Evolutionary conservation across 2,329 filamentous ascomycete species (phyloP), one percentile per base, ranked within the genome.

Genomic region (Fusarium brevicatenulatum): DNA sequence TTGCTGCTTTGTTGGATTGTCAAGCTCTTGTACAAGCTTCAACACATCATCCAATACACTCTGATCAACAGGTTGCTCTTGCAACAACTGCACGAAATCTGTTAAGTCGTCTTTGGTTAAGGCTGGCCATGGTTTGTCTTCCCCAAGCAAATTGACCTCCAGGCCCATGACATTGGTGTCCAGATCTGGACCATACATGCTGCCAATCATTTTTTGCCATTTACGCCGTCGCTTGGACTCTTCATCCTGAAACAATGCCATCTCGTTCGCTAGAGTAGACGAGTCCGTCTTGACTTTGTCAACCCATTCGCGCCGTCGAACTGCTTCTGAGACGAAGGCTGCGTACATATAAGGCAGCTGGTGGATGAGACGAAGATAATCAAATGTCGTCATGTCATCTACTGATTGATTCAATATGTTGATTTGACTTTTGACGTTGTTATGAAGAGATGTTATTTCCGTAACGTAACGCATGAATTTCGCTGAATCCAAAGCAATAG

Each of bases 281-380:
- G 95, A 96, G 77, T 98, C 96, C 5, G 90, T 88, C 79, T 92
- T 94, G 81, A 98, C 92, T 82, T 97, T 97, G 58, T 97, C 94
- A 18, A 90, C 90, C 95, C 96, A 99, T 82, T 98, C 95, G 39
- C 91, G 91, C 28, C 96, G 91, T 64, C 93, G 90, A 44, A 98
- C 90, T 21, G 94, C 92, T 82, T 99, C 96, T 7, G 94, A 89
- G 25, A 97, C 85, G 66, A 97, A 93, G 5, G 95, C 95, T 1
- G 95, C 95, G 80, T 98, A 99, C 76, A 97, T 91, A 63, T 92
- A 92, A 1, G 96, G 96, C 36, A 98, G 88, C 71, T 95, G 91
- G 47, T 95, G 91, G 40, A 98, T 91, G 28, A 94, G 86, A 23
- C 91, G 91, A 28, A 99, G 86, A 44, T 93, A 89, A 71, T 97